A percentile compares a stretch with the other conserved stretches of the same genome.
Evolutionary conservation across 805 yeast genomes (phyloP).

Genomic region (Yamadazyma olivae): DNA sequence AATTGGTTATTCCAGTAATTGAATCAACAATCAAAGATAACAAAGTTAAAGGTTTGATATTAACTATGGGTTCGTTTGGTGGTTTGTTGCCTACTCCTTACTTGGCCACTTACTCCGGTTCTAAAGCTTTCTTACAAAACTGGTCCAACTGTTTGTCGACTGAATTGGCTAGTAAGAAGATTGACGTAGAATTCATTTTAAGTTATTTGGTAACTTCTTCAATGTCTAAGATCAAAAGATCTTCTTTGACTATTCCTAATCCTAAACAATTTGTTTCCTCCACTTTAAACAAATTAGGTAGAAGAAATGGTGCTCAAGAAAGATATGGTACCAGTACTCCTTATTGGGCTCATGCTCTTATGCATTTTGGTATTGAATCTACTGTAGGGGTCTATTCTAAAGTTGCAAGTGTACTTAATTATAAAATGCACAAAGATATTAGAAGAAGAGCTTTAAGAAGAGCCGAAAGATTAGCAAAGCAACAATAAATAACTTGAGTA

Average conservation of each 20-base stretch:
- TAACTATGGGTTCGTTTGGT: slow-evolving; percentile 97
- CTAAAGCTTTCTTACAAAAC: slow-evolving; percentile 89
- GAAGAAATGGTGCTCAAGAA: slow-evolving; percentile 90
- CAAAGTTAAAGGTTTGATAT: slow-evolving; percentile 64
- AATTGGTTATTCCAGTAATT: slow-evolving; percentile 72
- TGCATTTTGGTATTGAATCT: slow-evolving; percentile 78
- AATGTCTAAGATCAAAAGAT: slow-evolving; percentile 87
- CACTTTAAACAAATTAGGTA: slow-evolving; percentile 67
- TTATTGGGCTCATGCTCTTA: slow-evolving; percentile 88
- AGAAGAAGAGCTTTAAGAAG: slow-evolving; percentile 81
- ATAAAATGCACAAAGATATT: slow-evolving; percentile 73
- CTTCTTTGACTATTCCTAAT: slow-evolving; percentile 74
- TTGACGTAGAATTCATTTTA: slow-evolving; percentile 83
- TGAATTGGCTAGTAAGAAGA: slow-evolving; percentile 62
- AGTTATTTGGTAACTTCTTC: slow-evolving; percentile 92
- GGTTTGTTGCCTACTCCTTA: slow-evolving; percentile 91
- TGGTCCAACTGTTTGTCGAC: slow-evolving; percentile 91
- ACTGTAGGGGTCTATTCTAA: slow-evolving; percentile 80
- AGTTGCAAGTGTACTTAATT: slow-evolving; percentile 66
- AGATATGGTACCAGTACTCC: slow-evolving; percentile 86
- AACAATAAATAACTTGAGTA: not conserved
- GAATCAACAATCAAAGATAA: slow-evolving; percentile 27
- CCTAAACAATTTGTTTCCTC: slow-evolving; percentile 79
- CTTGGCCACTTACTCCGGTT: slow-evolving; percentile 92
- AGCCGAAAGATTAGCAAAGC: slow-evolving; percentile 35